These are phyloP conservation scores for Apiospora arundinis DNA, from an alignment of 2,329 filamentous ascomycete species.

Conservation along the genomic window DNA sequence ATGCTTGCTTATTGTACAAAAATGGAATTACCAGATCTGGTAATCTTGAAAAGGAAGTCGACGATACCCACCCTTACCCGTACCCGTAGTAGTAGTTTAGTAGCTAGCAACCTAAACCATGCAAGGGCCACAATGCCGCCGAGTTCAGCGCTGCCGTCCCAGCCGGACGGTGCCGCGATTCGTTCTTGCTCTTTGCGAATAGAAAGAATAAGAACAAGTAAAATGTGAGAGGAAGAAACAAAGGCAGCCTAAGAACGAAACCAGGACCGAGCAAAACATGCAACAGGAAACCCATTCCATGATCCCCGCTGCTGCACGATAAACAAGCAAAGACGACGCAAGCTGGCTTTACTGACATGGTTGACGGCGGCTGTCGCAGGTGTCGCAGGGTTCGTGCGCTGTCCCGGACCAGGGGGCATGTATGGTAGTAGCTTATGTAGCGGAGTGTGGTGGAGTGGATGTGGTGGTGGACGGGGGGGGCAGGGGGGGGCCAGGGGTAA, in stretches of 20 bases:
- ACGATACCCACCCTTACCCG: slow-evolving; percentile 1
- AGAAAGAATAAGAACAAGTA: neutral
- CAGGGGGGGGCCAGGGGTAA: neutral
- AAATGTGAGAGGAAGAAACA: neutral
- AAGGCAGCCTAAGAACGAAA: neutral
- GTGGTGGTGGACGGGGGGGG: neutral
- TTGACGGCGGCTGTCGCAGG: neutral
- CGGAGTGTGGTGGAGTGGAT: neutral
- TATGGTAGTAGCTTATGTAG: neutral
- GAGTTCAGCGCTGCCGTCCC: neutral
- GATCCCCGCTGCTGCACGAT: neutral
- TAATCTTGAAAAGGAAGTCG: neutral
- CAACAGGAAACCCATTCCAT: no score
- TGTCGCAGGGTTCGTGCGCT: neutral
- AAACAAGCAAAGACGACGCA: neutral
- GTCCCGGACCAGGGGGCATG: neutral
- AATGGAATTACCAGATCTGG: neutral
- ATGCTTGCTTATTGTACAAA: neutral
- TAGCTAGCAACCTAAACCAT: no score
- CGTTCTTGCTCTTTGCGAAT: neutral
- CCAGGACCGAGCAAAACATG: neutral
- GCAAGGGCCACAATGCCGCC: slow-evolving; percentile 11
- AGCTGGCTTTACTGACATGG: neutral
- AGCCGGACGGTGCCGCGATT: neutral
- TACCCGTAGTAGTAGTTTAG: no score